Conservation (phyloP, 208 protist species). For the Trypanosomatidae sp. region DNA sequence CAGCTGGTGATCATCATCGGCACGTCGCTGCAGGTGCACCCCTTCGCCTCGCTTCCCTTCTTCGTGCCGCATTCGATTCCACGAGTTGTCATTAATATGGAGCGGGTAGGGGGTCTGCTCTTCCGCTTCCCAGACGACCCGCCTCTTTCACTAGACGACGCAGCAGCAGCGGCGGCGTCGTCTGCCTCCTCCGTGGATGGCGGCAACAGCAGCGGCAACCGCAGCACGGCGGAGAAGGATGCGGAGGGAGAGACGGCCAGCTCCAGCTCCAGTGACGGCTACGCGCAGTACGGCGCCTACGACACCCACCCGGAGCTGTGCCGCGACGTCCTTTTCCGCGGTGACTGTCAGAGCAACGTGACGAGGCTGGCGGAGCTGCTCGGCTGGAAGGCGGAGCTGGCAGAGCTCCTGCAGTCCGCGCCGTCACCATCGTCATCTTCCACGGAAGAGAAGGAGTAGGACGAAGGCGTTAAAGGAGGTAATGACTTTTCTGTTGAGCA, state of each 20-base stretch:
- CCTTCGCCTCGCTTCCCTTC: constrained; percentile 88
- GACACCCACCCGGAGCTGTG: constrained; percentile 20
- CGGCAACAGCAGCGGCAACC: no score
- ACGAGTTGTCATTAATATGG: constrained; percentile 92
- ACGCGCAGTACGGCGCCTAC: constrained; percentile 41
- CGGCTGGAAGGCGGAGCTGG: constrained; percentile 40
- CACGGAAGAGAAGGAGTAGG: no score
- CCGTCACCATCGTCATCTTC: no score
- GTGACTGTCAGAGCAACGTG: constrained; percentile 76
- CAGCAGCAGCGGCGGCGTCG: no score
- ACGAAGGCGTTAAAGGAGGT: no score
- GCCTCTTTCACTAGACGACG: no score
- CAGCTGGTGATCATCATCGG: constrained; percentile 95
- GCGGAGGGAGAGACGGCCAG: not conserved
- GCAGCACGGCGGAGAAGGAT: no score
- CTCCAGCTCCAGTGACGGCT: constrained; percentile 62
- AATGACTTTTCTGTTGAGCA: no score
- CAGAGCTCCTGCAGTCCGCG: no score
- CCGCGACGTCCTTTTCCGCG: constrained; percentile 75
- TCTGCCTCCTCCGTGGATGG: no score
- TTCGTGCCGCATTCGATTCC: constrained; percentile 54
- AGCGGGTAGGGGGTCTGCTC: constrained; percentile 69
- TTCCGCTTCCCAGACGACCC: constrained; percentile 73
- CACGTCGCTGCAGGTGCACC: constrained; percentile 94
- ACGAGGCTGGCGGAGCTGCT: constrained; percentile 45